A percentile compares a stretch with the other conserved stretches of the same genome.
These are phyloP conservation scores for Malus sieversii DNA, from an alignment of 306 rosid genomes.

Conservation along the genomic window DNA sequence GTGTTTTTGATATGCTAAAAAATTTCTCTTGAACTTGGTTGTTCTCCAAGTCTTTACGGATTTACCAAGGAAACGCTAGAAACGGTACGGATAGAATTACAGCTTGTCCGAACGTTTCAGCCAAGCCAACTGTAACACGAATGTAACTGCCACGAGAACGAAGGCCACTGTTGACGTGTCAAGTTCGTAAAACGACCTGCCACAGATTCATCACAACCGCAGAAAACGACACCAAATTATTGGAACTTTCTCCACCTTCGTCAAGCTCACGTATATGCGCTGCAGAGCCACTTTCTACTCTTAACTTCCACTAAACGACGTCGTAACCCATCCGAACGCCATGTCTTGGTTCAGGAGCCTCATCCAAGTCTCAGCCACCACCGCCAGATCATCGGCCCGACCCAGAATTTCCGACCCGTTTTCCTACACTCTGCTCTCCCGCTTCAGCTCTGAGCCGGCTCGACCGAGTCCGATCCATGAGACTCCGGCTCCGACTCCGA, in stretches of 20 bases:
- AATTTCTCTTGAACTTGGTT: too few species aligned
- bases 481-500: neutral
- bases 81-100: too few species aligned
- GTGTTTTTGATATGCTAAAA: too few species aligned
- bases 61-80: too few species aligned
- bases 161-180: too few species aligned
- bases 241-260: neutral
- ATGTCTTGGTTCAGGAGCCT: conserved; percentile 68
- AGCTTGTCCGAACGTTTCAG: too few species aligned
- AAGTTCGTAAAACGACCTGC: neutral
- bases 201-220: neutral
- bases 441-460: conserved; percentile 28
- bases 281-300: neutral
- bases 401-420: conserved; percentile 30
- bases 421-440: conserved; percentile 19
- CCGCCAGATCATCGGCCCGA: conserved; percentile 21
- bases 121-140: too few species aligned
- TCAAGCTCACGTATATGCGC: neutral
- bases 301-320: neutral
- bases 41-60: too few species aligned
- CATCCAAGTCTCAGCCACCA: conserved; percentile 27
- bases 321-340: neutral
- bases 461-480: neutral
- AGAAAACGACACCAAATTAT: neutral
- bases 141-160: neutral